Conservation (phyloP, 257 asterid species). For the Plectranthus barbatus region DNA sequence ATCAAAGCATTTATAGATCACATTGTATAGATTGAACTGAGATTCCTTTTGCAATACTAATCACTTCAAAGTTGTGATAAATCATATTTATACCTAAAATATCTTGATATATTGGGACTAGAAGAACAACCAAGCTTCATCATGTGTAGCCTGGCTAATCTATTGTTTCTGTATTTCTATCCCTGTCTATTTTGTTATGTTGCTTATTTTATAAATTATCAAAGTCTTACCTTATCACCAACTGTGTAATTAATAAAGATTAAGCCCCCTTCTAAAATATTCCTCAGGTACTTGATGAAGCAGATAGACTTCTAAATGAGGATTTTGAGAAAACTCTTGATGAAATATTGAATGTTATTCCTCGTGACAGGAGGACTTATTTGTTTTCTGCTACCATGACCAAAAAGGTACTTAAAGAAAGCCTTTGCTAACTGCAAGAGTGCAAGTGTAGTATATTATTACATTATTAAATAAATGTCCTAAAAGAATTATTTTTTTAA, state of each 20-base stretch:
- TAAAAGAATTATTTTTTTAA: neutral
- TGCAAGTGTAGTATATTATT: neutral
- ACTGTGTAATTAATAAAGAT: neutral
- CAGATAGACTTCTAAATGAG: slow-evolving; percentile 82
- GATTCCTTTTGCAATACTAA: neutral
- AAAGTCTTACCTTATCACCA: neutral
- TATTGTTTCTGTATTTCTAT: neutral
- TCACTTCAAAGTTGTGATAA: neutral
- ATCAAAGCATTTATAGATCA: neutral
- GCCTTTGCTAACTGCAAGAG: neutral
- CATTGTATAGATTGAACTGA: neutral
- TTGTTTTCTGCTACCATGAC: slow-evolving; percentile 99
- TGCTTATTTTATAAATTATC: neutral
- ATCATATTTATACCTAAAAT: neutral
- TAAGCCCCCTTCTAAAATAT: neutral
- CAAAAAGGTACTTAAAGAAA: slow-evolving; percentile 46
- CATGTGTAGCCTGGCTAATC: neutral
- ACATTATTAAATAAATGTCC: neutral
- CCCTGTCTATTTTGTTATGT: neutral
- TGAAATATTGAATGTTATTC: slow-evolving; percentile 63
- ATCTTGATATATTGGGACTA: neutral
- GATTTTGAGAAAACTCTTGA: slow-evolving; percentile 81
- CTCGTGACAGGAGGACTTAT: slow-evolving; percentile 78
- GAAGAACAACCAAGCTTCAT: neutral
- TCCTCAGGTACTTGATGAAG: slow-evolving; percentile 85